Conservation (phyloP, 2,329 filamentous ascomycete genomes). For the Calonectria ilicicola region DNA sequence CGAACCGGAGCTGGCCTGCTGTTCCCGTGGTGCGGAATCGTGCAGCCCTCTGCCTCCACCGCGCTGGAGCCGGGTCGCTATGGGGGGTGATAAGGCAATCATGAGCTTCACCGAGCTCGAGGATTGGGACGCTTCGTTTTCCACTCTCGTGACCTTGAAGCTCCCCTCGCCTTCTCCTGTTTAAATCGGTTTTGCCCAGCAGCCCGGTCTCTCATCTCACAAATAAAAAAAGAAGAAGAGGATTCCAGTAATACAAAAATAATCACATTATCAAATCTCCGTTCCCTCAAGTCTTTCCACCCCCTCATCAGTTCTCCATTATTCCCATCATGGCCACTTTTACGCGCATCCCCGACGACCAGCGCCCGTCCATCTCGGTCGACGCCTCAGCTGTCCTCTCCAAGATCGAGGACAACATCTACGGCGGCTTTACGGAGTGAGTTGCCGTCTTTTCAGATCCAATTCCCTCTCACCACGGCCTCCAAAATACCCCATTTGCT, state of each 20-base stretch:
- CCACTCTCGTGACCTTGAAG: not conserved
- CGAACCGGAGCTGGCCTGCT: conserved; percentile 28
- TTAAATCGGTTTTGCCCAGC: not conserved
- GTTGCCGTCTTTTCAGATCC: conserved; percentile 45
- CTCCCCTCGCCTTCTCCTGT: not conserved
- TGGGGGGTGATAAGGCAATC: not conserved
- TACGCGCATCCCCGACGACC: conserved; percentile 72
- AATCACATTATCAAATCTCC: not conserved
- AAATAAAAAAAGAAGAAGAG: not conserved
- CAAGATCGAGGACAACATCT: conserved; percentile 83
- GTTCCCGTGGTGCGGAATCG: not conserved
- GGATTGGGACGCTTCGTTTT: conserved; percentile 2
- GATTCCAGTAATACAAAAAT: not conserved
- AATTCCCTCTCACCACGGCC: not conserved
- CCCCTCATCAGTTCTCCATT: not conserved
- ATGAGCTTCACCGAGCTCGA: conserved; percentile 1
- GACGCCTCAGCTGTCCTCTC: conserved; percentile 74
- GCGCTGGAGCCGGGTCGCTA: not conserved
- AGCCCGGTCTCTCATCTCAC: not conserved
- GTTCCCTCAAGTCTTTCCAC: not conserved
- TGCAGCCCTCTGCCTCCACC: not conserved
- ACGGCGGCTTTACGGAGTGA: conserved; percentile 87
- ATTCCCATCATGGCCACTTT: conserved; percentile 76
- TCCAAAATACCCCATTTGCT: not conserved
- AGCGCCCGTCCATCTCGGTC: conserved; percentile 73